These are phyloP conservation scores for Phytopythium vexans DNA, from an alignment of 352 stramenopile genomes.

Conservation along the genomic window DNA sequence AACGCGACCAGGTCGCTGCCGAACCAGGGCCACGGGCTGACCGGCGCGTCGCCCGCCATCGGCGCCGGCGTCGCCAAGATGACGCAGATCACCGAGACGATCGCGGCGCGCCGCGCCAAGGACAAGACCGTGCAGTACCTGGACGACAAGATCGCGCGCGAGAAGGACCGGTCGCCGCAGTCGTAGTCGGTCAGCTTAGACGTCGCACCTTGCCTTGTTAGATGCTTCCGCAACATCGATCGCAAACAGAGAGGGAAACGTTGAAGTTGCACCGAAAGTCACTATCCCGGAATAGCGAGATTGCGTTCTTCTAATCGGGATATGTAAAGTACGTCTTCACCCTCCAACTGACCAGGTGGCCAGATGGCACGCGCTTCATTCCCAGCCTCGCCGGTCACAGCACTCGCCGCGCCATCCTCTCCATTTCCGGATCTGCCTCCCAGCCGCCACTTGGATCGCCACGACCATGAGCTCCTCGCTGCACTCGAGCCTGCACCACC, in stretches of 20 bases:
- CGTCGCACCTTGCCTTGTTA: neutral
- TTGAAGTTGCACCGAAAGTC: too few relatives aligned
- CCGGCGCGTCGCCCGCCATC: conserved; percentile 40
- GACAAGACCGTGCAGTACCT: conserved; percentile 80
- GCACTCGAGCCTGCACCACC: conserved; percentile 82
- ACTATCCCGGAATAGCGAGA: too few relatives aligned
- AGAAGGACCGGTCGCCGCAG: conserved; percentile 24
- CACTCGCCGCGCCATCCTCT: neutral
- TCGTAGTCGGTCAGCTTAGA: neutral
- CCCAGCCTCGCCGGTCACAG: neutral
- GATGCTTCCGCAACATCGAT: too few relatives aligned
- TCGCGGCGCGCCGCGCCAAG: conserved; percentile 54
- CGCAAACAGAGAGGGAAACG: too few relatives aligned
- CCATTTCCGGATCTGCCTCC: too few relatives aligned
- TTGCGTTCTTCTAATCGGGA: too few relatives aligned
- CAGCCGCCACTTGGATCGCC: neutral
- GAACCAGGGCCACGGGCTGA: conserved; percentile 44
- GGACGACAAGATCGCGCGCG: conserved; percentile 66
- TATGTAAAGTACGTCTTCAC: too few relatives aligned
- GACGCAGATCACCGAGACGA: conserved; percentile 65
- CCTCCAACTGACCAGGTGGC: too few relatives aligned
- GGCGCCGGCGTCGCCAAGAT: conserved; percentile 75
- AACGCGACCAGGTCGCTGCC: conserved; percentile 85
- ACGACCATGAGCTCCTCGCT: conserved; percentile 20
- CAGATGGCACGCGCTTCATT: too few relatives aligned